Evolutionary conservation across 2,329 filamentous ascomycete genomes (phyloP).

Genomic region (Aureobasidium sp.): DNA sequence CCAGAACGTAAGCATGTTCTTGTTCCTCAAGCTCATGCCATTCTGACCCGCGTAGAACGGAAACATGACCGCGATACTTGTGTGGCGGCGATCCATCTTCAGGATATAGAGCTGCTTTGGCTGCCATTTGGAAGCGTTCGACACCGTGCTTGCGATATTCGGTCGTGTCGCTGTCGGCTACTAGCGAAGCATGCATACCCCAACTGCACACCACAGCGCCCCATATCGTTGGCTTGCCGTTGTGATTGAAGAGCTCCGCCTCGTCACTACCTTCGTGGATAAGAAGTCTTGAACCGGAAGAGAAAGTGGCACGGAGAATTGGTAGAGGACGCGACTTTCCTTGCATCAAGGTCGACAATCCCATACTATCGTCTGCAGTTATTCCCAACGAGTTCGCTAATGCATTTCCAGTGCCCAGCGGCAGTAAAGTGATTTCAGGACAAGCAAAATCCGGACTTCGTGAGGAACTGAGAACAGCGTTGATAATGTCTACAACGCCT

Average conservation of each 20-base stretch:
- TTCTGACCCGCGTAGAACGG: conserved; percentile 28
- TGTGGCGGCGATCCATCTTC: conserved; percentile 47
- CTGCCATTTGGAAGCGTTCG: conserved; percentile 78
- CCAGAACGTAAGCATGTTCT: conserved; percentile 69
- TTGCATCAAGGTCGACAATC: conserved; percentile 33
- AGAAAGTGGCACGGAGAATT: conserved; percentile 39
- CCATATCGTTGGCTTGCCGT: conserved; percentile 38
- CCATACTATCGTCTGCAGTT: conserved; percentile 29
- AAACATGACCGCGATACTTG: conserved; percentile 49
- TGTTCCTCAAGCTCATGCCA: conserved; percentile 34
- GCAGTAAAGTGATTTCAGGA: conserved; percentile 50
- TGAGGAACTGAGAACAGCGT: conserved; percentile 46
- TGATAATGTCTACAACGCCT: conserved; percentile 74
- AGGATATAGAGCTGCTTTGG: conserved; percentile 63
- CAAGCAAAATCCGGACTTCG: conserved; percentile 33
- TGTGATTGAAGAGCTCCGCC: conserved; percentile 24
- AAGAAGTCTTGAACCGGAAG: conserved; percentile 36
- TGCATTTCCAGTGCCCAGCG: conserved; percentile 46
- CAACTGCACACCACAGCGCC: conserved; percentile 85
- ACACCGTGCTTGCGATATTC: conserved; percentile 71
- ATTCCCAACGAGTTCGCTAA: conserved; percentile 40
- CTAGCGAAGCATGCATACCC: conserved; percentile 80
- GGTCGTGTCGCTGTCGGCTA: conserved; percentile 82
- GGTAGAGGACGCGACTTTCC: conserved; percentile 33
- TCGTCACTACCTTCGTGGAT: conserved; percentile 40